phyloP scores from a whole-genome alignment of 495 filamentous ascomycete genomes.

The Neurospora sp. region DNA sequence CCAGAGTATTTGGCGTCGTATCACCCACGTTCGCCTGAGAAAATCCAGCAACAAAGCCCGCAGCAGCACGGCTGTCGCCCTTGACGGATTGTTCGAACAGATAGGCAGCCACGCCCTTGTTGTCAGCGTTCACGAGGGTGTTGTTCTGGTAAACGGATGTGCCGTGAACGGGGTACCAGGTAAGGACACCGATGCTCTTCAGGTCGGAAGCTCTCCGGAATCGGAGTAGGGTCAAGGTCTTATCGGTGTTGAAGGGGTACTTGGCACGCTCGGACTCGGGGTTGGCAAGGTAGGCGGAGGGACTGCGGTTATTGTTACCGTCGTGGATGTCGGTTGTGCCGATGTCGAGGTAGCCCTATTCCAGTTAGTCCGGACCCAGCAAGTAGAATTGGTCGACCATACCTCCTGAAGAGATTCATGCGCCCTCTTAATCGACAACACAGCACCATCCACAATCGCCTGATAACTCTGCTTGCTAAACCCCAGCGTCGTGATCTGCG shows the following conservation, averaged over 20 bases:
- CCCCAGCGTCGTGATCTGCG: conserved; percentile 81
- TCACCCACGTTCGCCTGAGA: conserved; percentile 92
- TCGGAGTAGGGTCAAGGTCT: conserved; percentile 71
- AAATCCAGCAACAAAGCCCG: conserved; percentile 79
- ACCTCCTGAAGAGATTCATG: conserved; percentile 68
- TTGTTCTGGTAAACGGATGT: conserved; percentile 90
- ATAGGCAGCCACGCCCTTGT: conserved; percentile 85
- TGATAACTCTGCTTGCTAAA: conserved; percentile 82
- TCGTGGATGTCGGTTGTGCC: conserved; percentile 42
- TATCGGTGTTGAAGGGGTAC: conserved; percentile 69
- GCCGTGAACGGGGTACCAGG: conserved; percentile 89
- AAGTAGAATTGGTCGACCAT: background rate
- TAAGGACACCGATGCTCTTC: conserved; percentile 69
- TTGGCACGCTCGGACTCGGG: conserved; percentile 64
- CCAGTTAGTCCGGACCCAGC: background rate
- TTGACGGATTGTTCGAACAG: conserved; percentile 68
- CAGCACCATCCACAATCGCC: conserved; percentile 78
- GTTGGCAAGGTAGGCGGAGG: conserved; percentile 82
- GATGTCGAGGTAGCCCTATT: conserved; percentile 36
- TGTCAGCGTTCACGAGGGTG: conserved; percentile 86
- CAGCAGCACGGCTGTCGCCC: conserved; percentile 31
- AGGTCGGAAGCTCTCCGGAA: conserved; percentile 53
- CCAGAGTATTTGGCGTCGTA: conserved; percentile 77
- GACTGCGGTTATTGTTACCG: conserved; percentile 80
- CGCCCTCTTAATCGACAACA: conserved; percentile 74